Evolutionary conservation across 805 yeast genomes (phyloP).

Genomic region (Candida chauliodis): DNA sequence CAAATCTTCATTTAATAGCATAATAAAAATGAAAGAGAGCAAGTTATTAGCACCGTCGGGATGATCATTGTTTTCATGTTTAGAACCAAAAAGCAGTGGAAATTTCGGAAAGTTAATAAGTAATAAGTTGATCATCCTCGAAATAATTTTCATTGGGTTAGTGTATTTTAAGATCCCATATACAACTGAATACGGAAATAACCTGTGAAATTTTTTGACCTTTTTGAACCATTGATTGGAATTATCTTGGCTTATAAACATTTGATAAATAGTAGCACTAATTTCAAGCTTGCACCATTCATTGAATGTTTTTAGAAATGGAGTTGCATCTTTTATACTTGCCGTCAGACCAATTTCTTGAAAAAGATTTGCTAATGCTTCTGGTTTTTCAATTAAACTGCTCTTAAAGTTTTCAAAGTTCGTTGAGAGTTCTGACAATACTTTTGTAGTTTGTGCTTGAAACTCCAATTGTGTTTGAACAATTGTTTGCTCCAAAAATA

Average conservation of each 20-base stretch:
- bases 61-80: conserved; percentile 7
- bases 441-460: conserved; percentile 61
- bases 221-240: conserved; percentile 74
- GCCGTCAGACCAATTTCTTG: conserved; percentile 58
- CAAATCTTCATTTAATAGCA: conserved; percentile 72
- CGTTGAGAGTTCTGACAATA: conserved; percentile 51
- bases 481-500: conserved; percentile 55
- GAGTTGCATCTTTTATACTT: conserved; percentile 56
- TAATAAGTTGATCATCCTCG: conserved; percentile 74
- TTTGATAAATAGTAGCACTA: conserved; percentile 78
- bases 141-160: conserved; percentile 82
- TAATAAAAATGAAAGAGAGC: conserved; percentile 69
- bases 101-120: conserved; percentile 47
- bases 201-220: conserved; percentile 63
- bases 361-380: conserved; percentile 61
- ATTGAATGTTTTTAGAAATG: conserved; percentile 63
- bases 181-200: conserved; percentile 78
- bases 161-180: conserved; percentile 76
- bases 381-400: conserved; percentile 44
- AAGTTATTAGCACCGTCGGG: conserved; percentile 32
- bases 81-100: conserved; percentile 19
- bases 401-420: conserved; percentile 59
- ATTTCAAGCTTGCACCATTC: conserved; percentile 82
- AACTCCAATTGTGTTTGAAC: conserved; percentile 65
- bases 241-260: conserved; percentile 77